These are phyloP conservation scores for Houttuynia cordata DNA, from an alignment of 164 flowering plant genomes.

Conservation along the genomic window DNA sequence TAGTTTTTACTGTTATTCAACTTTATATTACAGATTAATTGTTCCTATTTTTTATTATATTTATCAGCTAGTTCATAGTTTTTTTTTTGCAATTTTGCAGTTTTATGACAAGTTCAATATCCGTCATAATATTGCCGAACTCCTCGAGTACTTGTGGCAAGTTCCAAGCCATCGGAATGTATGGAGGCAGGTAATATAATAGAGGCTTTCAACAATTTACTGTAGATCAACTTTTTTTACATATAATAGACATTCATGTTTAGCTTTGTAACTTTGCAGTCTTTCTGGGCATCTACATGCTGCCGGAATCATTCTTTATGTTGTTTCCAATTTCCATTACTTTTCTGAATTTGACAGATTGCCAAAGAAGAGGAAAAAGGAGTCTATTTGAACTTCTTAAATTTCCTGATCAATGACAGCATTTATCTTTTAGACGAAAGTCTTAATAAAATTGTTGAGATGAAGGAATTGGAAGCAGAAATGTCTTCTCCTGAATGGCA, in stretches of 20 bases:
- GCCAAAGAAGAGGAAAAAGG: conserved; percentile 99
- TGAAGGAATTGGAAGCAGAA: conserved; percentile 88
- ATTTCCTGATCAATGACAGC: conserved; percentile 94
- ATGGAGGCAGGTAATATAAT: conserved; percentile 67
- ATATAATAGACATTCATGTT: too few species aligned
- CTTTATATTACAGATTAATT: not conserved
- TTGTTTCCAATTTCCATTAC: not conserved
- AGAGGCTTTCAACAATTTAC: too few species aligned
- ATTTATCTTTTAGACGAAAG: conserved; percentile 96
- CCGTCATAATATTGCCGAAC: conserved; percentile 98
- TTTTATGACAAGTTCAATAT: conserved; percentile 99
- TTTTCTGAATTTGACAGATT: conserved; percentile 35
- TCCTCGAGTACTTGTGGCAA: conserved; percentile 95
- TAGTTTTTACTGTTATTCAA: too few species aligned
- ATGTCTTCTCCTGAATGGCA: conserved; percentile 94
- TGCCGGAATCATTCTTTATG: too few species aligned
- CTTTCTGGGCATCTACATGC: too few species aligned
- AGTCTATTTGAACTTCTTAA: conserved; percentile 86
- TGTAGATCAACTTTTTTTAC: too few species aligned
- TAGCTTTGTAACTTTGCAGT: too few species aligned
- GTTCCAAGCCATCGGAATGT: conserved; percentile 92
- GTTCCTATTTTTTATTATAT: not conserved
- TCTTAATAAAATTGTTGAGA: conserved; percentile 92
- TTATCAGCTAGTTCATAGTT: too few species aligned
- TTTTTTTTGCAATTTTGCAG: conserved; percentile 26